These are phyloP conservation scores for Oryza meridionalis DNA, from an alignment of 176 grass and related monocot species.

Conservation along the genomic window DNA sequence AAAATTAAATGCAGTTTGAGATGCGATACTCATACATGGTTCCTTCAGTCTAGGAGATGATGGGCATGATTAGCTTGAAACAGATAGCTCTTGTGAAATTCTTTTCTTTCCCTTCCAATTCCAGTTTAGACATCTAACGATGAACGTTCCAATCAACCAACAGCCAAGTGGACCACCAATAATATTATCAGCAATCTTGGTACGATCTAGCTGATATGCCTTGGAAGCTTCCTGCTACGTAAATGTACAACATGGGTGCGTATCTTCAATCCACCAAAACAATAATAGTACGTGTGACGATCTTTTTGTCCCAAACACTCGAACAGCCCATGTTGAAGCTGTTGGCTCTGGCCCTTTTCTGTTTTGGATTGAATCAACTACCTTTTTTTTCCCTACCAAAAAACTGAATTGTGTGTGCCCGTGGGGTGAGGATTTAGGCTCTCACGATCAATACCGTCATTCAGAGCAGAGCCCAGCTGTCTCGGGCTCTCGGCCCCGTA, in stretches of 20 bases:
- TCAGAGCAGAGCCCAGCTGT: constrained; percentile 33
- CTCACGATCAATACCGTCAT: constrained; percentile 39
- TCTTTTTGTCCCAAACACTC: not conserved
- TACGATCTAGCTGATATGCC: not conserved
- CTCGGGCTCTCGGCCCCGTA: constrained; percentile 3
- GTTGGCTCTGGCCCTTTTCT: not conserved
- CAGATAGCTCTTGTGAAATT: not conserved
- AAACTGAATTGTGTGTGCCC: not conserved
- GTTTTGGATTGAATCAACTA: not conserved
- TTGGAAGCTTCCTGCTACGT: not conserved
- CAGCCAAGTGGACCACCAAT: not conserved
- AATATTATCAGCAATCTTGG: not conserved
- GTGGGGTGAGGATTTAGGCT: constrained; percentile 18
- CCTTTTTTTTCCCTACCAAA: not conserved
- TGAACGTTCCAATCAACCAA: not conserved
- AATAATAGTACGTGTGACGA: not conserved
- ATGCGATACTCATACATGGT: not conserved
- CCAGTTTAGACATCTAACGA: not conserved
- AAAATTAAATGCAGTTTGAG: not conserved
- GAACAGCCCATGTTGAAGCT: not conserved
- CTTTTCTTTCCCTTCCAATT: too few relatives aligned
- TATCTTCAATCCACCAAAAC: not conserved
- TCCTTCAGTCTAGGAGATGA: not conserved
- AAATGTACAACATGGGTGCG: not conserved
- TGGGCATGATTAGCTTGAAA: not conserved